These are phyloP conservation scores for Huiozyma naganishii DNA, from an alignment of 805 yeast genomes.

Conservation along the genomic window DNA sequence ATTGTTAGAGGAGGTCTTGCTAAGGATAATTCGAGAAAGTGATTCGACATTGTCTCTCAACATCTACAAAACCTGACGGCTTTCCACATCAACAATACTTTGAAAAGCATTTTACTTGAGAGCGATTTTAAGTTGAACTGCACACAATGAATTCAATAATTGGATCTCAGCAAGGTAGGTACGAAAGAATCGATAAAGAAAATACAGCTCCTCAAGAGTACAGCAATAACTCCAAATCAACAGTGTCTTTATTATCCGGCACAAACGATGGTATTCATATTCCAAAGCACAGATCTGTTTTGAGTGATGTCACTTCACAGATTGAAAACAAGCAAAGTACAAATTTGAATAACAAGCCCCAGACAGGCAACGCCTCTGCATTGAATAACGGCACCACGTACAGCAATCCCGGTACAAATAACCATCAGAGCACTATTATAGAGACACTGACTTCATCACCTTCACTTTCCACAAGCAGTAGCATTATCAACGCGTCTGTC, in stretches of 20 bases:
- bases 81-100: too few species aligned
- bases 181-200: too few species aligned
- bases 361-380: not conserved
- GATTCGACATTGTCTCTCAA: too few species aligned
- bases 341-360: not conserved
- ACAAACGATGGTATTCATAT: not conserved
- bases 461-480: not conserved
- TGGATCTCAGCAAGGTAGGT: too few species aligned
- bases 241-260: not conserved
- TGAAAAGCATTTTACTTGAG: too few species aligned
- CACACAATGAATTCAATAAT: too few species aligned
- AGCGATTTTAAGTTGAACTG: too few species aligned
- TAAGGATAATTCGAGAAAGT: too few species aligned
- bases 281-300: slow-evolving; percentile 17
- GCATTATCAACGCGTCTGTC: not conserved
- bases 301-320: slow-evolving; percentile 26
- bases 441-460: too few species aligned
- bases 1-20: too few species aligned
- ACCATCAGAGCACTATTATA: not conserved
- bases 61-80: too few species aligned
- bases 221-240: not conserved
- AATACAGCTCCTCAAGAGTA: too few species aligned
- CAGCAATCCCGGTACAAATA: not conserved
- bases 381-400: not conserved
- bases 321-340: slow-evolving; percentile 12